Conservation (phyloP, 2,329 filamentous ascomycete species). For the Acephala macrosclerotiorum region DNA sequence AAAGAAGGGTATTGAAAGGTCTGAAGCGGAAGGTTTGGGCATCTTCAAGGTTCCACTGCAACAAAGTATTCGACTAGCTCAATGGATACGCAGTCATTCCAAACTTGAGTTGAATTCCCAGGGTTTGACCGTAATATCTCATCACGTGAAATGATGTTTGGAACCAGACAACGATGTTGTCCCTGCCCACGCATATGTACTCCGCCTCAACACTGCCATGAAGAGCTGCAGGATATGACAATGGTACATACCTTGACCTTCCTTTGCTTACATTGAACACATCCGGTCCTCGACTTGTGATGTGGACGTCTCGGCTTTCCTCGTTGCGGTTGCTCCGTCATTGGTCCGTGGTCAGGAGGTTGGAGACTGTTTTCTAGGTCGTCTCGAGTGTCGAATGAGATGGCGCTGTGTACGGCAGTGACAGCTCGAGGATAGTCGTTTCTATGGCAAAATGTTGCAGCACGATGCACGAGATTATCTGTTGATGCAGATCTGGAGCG, state of each 20-base stretch:
- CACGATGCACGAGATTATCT: constrained; percentile 4
- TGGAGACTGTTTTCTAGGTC: background rate
- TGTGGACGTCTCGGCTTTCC: constrained; percentile 42
- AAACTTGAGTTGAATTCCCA: background rate
- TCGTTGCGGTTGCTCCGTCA: constrained; percentile 10
- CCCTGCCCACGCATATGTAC: background rate
- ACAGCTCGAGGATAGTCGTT: background rate
- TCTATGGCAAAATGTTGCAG: background rate
- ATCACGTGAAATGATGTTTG: background rate
- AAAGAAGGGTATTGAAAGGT: too few species aligned
- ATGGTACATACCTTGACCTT: constrained; percentile 45
- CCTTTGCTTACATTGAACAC: constrained; percentile 45
- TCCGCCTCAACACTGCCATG: constrained; percentile 13
- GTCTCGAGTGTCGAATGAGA: constrained; percentile 3
- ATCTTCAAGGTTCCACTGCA: background rate
- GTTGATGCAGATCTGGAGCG: constrained; percentile 5
- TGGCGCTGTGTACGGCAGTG: background rate
- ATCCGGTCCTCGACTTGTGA: constrained; percentile 46
- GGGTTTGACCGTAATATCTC: background rate
- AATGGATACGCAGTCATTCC: background rate
- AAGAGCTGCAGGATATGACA: background rate
- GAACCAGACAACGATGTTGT: background rate
- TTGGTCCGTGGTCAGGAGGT: background rate
- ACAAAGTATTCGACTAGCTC: background rate
- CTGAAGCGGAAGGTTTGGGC: too few species aligned